These are phyloP conservation scores for Cladosporium sp. DNA, from an alignment of 2,329 filamentous ascomycete species.

Conservation along the genomic window DNA sequence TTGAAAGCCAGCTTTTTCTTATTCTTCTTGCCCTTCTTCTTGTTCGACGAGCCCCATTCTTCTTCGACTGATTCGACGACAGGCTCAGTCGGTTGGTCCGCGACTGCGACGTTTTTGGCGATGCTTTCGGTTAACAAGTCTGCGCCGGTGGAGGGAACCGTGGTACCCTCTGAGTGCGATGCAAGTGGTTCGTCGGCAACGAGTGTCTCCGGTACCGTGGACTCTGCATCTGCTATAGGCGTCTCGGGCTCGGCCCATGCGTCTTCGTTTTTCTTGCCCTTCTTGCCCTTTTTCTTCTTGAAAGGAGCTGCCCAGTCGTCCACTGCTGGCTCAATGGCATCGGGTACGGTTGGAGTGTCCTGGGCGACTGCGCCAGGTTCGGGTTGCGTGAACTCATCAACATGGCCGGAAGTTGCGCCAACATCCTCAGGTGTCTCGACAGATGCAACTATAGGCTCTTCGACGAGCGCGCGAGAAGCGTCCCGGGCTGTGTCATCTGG, in stretches of 20 bases:
- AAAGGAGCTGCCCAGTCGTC: conserved; percentile 20
- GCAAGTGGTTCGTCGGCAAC: background rate
- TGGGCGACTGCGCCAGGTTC: background rate
- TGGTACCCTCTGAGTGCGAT: background rate
- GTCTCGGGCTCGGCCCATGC: background rate
- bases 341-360: background rate
- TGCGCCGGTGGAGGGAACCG: background rate
- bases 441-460: background rate
- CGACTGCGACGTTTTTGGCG: background rate
- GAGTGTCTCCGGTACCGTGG: background rate
- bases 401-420: background rate
- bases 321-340: background rate
- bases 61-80: conserved; percentile 12
- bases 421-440: background rate
- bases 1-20: background rate
- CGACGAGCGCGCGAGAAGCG: background rate
- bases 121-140: background rate
- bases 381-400: background rate
- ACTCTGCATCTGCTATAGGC: background rate
- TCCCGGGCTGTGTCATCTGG: background rate
- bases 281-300: conserved; percentile 28
- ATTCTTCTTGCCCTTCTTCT: conserved; percentile 28
- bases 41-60: conserved; percentile 18
- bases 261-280: conserved; percentile 23
- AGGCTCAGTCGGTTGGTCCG: background rate